Base-by-base conservation (phyloP, 768 basidiomycete species). In the Collybia sordida region DNA sequence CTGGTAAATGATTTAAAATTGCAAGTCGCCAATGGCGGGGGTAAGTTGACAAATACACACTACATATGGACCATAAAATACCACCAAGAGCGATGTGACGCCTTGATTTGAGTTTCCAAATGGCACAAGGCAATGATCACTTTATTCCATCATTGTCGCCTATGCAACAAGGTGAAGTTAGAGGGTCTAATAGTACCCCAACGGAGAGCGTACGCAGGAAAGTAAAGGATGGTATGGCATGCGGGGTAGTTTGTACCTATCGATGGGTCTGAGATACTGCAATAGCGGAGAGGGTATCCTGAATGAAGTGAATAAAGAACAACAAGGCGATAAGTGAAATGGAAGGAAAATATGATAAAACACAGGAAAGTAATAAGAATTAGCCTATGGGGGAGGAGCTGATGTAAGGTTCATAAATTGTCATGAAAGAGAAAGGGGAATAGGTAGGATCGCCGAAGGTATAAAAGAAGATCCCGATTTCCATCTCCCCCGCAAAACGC, bases 311-410 rank as follows among this genome's bases (percentile, higher is more conserved):
- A 52, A 61, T 54, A 61, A 58, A 63, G 54, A 68, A 62, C 60
- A 57, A 64, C 58, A 64, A 56, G 55, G 59, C 59, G 64, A 57
- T 61, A 64, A 62, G 51, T 57, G 52, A 63, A 58, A 44, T 47
- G 44, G 37, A 57, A 51, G 44, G 3, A 31, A 51, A 53, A 42
- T 56, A 52, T 19, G 40, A 56, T 37, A 50, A 47, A 22, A 45
- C 43, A 39, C 18, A 43, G 22, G n/a, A 44, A 49, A 50, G 51
- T 40, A 51, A 57, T 54, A 54, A 47, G 58, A 53, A 58, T 57
- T 59, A n/a, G n/a, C n/a, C n/a, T n/a, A 51, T 42, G 45, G 46
- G 37, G 45, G 45, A 53, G 38, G 47, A 45, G 39, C 49, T 52
- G 45, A 55, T 50, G 40, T 52, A 50, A 35, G 44, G 53, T 49